Base-by-base conservation (phyloP, 2,329 filamentous ascomycete genomes). In the Alternaria ethzedia region DNA sequence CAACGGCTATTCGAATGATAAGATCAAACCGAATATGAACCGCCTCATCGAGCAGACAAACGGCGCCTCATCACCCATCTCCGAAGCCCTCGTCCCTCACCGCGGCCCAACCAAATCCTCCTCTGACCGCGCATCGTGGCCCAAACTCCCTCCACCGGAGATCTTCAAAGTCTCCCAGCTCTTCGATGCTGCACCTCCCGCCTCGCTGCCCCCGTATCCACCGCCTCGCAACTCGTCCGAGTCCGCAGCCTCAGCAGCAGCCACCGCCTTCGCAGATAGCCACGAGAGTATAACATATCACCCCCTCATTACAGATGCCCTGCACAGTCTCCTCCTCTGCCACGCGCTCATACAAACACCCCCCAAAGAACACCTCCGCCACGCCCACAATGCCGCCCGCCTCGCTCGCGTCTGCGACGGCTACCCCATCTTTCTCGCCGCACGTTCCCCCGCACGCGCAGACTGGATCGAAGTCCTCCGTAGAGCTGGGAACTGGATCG, bases 331-430 rank as follows among this genome's bases (percentile, higher is more conserved):
- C 2, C 87, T 96, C 9, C 86, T 96, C 44, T 91, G 90, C 69
- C 93, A 96, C 78, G 87, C 87, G n/a, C 87, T 96, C 10, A 81
- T 92, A 8, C 92, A 95, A 78, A 96, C 93, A 0, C 91, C 92
- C 0, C 79, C 87, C 11, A 93, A 91, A 70, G 92, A 96, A 77
- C 86, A 94, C 32, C 87, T 89, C 54, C 91, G 92, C 36, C 92
- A 96, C 75, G 91, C 92, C 0, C 86, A 93, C 82, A 96, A 94
- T 86, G 92, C 91, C 5, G 91, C 92, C 15, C 89, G 92, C 6
- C 84, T 96, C 2, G 86, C 88, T 5, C 87, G 92, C 20, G 85
- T 96, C 23, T 89, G 88, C 52, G 91, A 96, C 71, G 92, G 92
- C 5, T 94, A 93, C 70, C 93, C 93, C 0, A 87, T 95, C 52